phyloP scores from a whole-genome alignment of 305 asterid species.

The Fraxinus xanthoxyloides region DNA sequence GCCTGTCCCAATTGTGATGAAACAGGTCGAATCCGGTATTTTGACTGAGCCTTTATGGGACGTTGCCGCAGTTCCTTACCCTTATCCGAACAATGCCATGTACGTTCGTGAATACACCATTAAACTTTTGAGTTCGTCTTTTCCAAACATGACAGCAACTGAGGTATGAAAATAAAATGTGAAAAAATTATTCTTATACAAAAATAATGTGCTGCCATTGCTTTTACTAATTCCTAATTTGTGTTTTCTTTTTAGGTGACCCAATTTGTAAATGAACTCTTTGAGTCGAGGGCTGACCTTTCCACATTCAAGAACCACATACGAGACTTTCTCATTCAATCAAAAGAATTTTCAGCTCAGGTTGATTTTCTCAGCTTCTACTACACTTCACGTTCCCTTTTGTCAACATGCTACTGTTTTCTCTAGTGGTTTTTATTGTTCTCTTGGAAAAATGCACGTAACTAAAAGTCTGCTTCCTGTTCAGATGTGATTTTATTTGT shows the following conservation, averaged over 20 bases:
- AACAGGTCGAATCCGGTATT: conserved; percentile 66
- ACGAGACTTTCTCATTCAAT: conserved; percentile 89
- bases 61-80: conserved; percentile 59
- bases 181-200: not conserved
- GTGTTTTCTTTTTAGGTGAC: conserved; percentile 54
- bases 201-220: not conserved
- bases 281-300: conserved; percentile 69
- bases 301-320: conserved; percentile 76
- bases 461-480: not conserved
- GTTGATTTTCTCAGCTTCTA: conserved; percentile 32
- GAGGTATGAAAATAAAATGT: conserved; percentile 51
- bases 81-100: conserved; percentile 69
- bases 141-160: conserved; percentile 87
- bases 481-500: not conserved
- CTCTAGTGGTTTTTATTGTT: not conserved
- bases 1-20: not conserved
- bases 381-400: not conserved
- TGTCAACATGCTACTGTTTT: not conserved
- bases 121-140: conserved; percentile 79
- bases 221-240: conserved; percentile 9
- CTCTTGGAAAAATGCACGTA: not conserved
- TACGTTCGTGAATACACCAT: conserved; percentile 86
- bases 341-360: conserved; percentile 98
- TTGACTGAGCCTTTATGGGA: conserved; percentile 96
- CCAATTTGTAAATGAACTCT: conserved; percentile 81